Percentiles rank a stretch among this genome's conserved stretches.
Evolutionary conservation across 805 yeast species (phyloP).

Genomic region (Barnettozyma pratensis): DNA sequence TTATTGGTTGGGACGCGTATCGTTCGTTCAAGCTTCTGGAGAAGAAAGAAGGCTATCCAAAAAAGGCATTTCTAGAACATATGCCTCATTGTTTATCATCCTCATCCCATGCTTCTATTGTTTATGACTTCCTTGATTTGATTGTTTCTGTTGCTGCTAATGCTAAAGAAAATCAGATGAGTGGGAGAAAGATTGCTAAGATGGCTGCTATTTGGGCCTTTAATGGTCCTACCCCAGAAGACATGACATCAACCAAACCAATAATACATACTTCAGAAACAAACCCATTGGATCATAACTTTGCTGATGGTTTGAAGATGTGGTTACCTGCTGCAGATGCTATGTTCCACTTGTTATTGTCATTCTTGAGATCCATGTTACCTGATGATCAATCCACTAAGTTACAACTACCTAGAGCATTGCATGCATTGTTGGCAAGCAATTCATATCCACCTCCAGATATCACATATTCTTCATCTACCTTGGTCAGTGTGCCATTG

Average conservation of each 20-base stretch:
- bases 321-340: conserved; percentile 87
- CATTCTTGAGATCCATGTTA: conserved; percentile 75
- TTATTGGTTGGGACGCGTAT: conserved; percentile 85
- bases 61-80: conserved; percentile 67
- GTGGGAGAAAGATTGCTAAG: conserved; percentile 74
- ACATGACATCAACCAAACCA: not conserved
- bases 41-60: conserved; percentile 59
- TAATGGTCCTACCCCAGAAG: conserved; percentile 32
- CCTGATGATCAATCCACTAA: conserved; percentile 56
- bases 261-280: conserved; percentile 14
- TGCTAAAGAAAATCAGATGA: conserved; percentile 69
- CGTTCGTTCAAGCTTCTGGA: conserved; percentile 63
- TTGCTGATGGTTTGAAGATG: conserved; percentile 64
- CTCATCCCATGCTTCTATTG: conserved; percentile 85
- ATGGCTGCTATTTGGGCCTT: conserved; percentile 92
- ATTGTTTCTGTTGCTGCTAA: conserved; percentile 73
- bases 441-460: conserved; percentile 73
- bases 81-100: conserved; percentile 83
- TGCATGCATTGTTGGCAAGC: conserved; percentile 59
- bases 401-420: conserved; percentile 55
- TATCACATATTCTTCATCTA: conserved; percentile 29
- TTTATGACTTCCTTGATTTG: conserved; percentile 80
- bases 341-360: conserved; percentile 69
- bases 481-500: conserved; percentile 53
- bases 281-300: conserved; percentile 30